Conservation (phyloP, 768 basidiomycete genomes). For the Amylocystis lapponica region DNA sequence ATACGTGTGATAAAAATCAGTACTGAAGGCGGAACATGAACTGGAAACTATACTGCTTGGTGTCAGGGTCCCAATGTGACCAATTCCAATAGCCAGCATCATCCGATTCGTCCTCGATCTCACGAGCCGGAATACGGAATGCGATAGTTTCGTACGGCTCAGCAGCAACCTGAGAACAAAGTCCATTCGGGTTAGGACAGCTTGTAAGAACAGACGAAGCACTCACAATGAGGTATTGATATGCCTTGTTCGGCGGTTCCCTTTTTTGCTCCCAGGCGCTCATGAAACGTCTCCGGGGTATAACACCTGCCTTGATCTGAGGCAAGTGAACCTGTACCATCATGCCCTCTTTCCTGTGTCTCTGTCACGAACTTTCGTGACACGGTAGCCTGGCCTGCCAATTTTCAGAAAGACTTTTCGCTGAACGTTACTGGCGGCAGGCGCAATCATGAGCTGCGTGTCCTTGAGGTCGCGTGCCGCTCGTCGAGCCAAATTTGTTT, state of each 20-base stretch:
- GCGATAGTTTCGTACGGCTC: conserved; percentile 99
- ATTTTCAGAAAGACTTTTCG: conserved; percentile 97
- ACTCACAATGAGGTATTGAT: conserved; percentile 95
- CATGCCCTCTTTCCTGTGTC: conserved; percentile 91
- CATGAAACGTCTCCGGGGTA: conserved; percentile 90
- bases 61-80: conserved; percentile 99
- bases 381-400: conserved; percentile 90
- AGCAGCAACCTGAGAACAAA: conserved; percentile 74
- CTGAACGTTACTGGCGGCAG: conserved; percentile 71
- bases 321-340: conserved; percentile 96
- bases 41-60: conserved; percentile 96
- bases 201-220: neutral
- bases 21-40: conserved; percentile 80
- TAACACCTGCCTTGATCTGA: conserved; percentile 82
- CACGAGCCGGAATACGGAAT: conserved; percentile 96
- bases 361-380: conserved; percentile 92
- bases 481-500: conserved; percentile 94
- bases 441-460: conserved; percentile 83
- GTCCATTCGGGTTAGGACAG: conserved; percentile 21
- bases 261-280: conserved; percentile 96
- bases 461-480: conserved; percentile 98
- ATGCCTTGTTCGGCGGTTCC: conserved; percentile 92
- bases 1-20: conserved; percentile 15
- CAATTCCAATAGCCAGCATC: conserved; percentile 92
- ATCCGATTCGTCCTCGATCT: conserved; percentile 92